These are phyloP conservation scores for Trametes gibbosa DNA, from an alignment of 768 basidiomycete species.

Conservation along the genomic window DNA sequence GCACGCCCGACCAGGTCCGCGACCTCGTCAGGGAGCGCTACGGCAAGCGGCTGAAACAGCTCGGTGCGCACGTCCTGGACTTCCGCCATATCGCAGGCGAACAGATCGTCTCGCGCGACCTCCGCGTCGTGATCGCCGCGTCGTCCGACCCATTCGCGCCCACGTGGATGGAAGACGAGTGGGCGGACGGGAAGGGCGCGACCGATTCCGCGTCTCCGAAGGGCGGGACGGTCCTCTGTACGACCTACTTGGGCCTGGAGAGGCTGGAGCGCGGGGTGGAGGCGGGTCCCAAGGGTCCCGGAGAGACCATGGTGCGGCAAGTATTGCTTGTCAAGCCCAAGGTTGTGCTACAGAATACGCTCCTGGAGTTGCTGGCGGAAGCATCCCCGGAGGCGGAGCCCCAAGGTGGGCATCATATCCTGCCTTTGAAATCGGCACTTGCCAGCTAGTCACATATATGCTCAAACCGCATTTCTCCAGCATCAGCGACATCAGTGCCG, in stretches of 20 bases:
- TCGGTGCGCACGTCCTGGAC: conserved; percentile 2
- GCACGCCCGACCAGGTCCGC: neutral
- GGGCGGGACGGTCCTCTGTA: neutral
- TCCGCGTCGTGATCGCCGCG: neutral
- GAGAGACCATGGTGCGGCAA: neutral
- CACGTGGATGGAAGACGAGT: conserved; percentile 13
- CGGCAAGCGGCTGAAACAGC: neutral
- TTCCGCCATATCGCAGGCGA: conserved; percentile 12
- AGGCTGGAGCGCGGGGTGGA: neutral
- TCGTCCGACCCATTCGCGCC: neutral
- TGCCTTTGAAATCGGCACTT: no score
- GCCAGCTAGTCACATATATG: no score
- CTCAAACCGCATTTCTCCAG: no score
- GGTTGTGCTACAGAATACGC: neutral
- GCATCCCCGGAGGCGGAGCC: neutral
- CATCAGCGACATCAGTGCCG: no score
- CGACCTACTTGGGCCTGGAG: neutral
- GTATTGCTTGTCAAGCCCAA: conserved; percentile 1
- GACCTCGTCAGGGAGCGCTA: neutral
- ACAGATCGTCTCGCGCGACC: conserved; percentile 5
- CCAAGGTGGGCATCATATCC: neutral
- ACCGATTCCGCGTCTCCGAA: neutral
- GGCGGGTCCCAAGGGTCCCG: neutral
- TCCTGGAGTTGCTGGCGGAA: neutral
- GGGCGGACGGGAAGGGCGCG: neutral